Percentiles rank a stretch among this genome's conserved stretches.
These are phyloP conservation scores for Nepenthes mirabilis DNA, from an alignment of 148 eudicot species.

Conservation along the genomic window DNA sequence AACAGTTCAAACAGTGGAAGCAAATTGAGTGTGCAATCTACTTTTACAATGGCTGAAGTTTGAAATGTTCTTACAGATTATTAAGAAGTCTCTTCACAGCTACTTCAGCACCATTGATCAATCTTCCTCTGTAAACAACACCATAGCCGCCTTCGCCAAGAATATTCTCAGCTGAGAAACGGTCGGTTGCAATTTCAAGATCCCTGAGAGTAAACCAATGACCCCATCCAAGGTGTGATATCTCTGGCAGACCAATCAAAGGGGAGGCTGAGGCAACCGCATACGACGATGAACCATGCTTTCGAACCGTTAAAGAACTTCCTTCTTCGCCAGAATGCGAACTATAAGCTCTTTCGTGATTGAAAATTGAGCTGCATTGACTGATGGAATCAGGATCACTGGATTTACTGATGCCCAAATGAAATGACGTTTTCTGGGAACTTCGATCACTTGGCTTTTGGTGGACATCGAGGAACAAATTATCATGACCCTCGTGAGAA, in stretches of 20 bases:
- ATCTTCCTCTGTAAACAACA: constrained; percentile 57
- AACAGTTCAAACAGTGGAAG: neutral
- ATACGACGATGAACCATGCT: constrained; percentile 15
- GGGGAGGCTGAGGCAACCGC: constrained; percentile 40
- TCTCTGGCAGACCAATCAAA: constrained; percentile 60
- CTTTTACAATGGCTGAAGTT: neutral
- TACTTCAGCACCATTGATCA: constrained; percentile 58
- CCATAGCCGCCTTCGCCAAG: constrained; percentile 91
- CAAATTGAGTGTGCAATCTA: neutral
- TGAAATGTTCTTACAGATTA: constrained; percentile 30
- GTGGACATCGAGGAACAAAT: constrained; percentile 19
- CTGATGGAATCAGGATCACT: constrained; percentile 72
- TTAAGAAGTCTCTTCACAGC: constrained; percentile 80
- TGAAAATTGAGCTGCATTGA: constrained; percentile 68
- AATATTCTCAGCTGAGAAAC: constrained; percentile 55
- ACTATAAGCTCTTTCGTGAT: constrained; percentile 56
- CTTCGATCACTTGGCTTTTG: constrained; percentile 54
- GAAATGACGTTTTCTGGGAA: constrained; percentile 60
- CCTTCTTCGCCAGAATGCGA: constrained; percentile 41
- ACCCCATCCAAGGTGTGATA: constrained; percentile 85
- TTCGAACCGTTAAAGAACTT: constrained; percentile 11
- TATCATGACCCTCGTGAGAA: constrained; percentile 37
- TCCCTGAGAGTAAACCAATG: constrained; percentile 88
- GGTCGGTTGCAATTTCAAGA: constrained; percentile 57
- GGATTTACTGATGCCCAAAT: constrained; percentile 65